Evolutionary conservation across 1,284 basidiomycete species (phyloP), one percentile per base, ranked within the genome.

Genomic region (Ganoderma lingzhi): DNA sequence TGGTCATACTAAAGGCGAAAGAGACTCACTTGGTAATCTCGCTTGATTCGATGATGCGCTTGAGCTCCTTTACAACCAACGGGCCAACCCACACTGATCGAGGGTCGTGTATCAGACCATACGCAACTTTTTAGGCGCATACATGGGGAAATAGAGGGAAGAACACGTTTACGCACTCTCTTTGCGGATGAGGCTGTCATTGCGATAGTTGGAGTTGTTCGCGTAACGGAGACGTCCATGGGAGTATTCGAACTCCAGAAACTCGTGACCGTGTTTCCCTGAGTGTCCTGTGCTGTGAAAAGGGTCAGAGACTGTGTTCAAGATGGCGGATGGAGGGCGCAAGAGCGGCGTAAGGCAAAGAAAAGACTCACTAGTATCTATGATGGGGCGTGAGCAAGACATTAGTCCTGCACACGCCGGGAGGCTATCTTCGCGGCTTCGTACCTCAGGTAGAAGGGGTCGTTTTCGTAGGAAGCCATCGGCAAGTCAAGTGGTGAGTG

Each of bases 161-260:
- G 17, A 62, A 10, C 8, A 30, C 4, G 32, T 14, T 6, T 14
- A 87, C 96, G 77, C 76, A 98, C 97, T 97, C 83, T 99, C 98
- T 93, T 99, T 99, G 70, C 97, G 89, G 80, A 99, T 98, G 66
- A 99, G 84, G 79, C 93, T 95, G 83, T 99, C 98, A 78, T 98
- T 99, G 61, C 97, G 87, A 84, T 99, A 99, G 83, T 99, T 99
- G 28, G 96, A 98, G 87, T 99, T 99, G 87, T 99, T 98, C 71
- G 98, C 97, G 80, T 99, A 99, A 75, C 97, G 90, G 73, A 99
- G 87, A 69, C 97, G 91, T 9, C 97, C 98, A 82, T 97, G 93
- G 14, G 94, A 94, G 84, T 98, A 98, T 83, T 99, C 97, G 78
- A 99, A 99, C 82, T 99, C 98, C 62, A 99, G 88, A 80, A 99